Percentiles rank a stretch among this genome's conserved stretches.
Conservation (phyloP, 2,329 filamentous ascomycete species). For the Exophiala mesophila region DNA sequence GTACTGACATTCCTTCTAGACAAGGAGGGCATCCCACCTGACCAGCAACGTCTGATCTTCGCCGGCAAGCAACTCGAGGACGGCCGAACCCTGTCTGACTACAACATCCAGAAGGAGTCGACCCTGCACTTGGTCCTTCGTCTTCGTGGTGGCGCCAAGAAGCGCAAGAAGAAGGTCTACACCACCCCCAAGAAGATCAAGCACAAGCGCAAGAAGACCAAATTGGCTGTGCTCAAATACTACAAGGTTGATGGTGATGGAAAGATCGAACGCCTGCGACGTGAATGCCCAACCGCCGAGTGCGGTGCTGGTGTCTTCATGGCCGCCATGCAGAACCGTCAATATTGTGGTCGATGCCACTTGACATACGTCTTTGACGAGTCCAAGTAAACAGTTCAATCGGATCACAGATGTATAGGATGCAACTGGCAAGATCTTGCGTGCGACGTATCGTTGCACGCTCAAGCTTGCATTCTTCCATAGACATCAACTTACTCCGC, state of each 20-base stretch:
- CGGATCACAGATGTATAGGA: background rate
- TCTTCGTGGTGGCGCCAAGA: slow-evolving; percentile 98
- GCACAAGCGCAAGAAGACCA: slow-evolving; percentile 99
- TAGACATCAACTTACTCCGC: no score
- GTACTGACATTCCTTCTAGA: slow-evolving; percentile 51
- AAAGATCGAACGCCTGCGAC: slow-evolving; percentile 98
- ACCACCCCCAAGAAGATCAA: slow-evolving; percentile 99
- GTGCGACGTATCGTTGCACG: no score
- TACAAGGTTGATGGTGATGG: slow-evolving; percentile 99
- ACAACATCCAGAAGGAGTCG: slow-evolving; percentile 99
- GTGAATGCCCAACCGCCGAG: slow-evolving; percentile 93
- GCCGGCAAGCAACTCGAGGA: slow-evolving; percentile 99
- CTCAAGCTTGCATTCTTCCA: no score
- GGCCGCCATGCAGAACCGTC: slow-evolving; percentile 99
- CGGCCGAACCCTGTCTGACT: slow-evolving; percentile 96
- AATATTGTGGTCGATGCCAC: slow-evolving; percentile 74
- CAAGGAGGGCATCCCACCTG: slow-evolving; percentile 99
- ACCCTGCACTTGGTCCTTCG: slow-evolving; percentile 97
- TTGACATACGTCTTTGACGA: slow-evolving; percentile 30
- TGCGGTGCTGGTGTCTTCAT: slow-evolving; percentile 99
- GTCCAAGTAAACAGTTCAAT: slow-evolving; percentile 18
- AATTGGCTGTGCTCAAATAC: slow-evolving; percentile 99
- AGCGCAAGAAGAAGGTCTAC: slow-evolving; percentile 99
- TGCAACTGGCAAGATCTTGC: no score
- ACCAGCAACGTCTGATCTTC: slow-evolving; percentile 99